Conservation (phyloP, 2,329 filamentous ascomycete species). For the Chaetomium sp. region DNA sequence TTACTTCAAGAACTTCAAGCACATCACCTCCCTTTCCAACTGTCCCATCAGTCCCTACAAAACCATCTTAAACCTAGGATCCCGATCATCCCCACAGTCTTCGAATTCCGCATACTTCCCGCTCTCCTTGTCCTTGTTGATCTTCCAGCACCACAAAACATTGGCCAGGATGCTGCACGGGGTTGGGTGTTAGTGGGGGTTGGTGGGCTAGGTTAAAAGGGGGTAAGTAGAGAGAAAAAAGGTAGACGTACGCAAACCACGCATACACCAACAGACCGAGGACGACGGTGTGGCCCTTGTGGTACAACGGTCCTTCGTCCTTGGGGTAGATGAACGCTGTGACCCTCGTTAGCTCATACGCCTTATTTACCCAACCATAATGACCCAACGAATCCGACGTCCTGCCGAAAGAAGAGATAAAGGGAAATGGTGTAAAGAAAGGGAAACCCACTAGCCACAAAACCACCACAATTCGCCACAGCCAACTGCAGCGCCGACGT, state of each 20-base stretch:
- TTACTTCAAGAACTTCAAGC: background rate
- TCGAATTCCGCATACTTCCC: slow-evolving; percentile 54
- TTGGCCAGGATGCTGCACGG: slow-evolving; percentile 49
- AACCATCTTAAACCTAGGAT: slow-evolving; percentile 35
- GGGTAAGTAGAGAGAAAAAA: background rate
- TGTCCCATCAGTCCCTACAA: background rate
- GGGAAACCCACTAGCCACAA: slow-evolving; percentile 1
- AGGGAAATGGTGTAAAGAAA: background rate
- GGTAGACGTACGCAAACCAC: slow-evolving; percentile 53
- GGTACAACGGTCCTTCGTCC: slow-evolving; percentile 49
- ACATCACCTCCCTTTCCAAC: background rate
- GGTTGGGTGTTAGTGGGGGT: background rate
- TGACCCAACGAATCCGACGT: background rate
- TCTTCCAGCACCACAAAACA: slow-evolving; percentile 55
- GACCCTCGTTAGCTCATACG: background rate
- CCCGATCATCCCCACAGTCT: slow-evolving; percentile 56
- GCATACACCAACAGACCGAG: slow-evolving; percentile 53
- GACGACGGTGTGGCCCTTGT: slow-evolving; percentile 55
- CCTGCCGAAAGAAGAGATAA: background rate
- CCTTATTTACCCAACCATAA: background rate
- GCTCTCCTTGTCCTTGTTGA: slow-evolving; percentile 54
- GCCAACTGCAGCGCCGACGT: slow-evolving; percentile 59
- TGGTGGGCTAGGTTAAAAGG: too few relatives aligned
- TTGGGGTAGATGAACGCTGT: slow-evolving; percentile 54
- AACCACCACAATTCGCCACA: slow-evolving; percentile 59